phyloP scores from a whole-genome alignment of 106 monocot species.

The Dioscorea zingiberensis region DNA sequence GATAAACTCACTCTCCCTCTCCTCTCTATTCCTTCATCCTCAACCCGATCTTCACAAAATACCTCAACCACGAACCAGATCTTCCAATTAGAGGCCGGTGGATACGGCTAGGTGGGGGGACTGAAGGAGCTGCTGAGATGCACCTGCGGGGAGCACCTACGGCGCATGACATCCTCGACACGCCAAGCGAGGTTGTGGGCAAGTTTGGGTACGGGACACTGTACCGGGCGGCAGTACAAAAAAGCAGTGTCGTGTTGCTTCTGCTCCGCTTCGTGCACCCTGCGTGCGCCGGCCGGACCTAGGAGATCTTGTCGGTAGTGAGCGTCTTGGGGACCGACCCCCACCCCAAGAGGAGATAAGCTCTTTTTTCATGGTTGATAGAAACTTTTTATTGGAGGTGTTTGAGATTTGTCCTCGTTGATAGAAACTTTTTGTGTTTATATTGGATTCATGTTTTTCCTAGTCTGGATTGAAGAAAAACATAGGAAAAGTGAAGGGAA shows the following conservation, averaged over 20 bases:
- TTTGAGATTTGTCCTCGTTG: no score
- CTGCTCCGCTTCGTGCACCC: conserved; percentile 73
- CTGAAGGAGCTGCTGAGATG: conserved; percentile 70
- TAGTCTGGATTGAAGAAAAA: no score
- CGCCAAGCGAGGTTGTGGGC: conserved; percentile 87
- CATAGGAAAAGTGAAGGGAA: no score
- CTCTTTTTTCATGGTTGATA: conserved; percentile 78
- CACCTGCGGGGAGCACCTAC: conserved; percentile 58
- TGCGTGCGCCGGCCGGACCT: conserved; percentile 41
- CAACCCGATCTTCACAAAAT: not conserved
- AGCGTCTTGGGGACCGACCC: conserved; percentile 37
- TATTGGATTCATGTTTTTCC: no score
- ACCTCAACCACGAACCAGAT: not conserved
- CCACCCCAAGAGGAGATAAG: conserved; percentile 86
- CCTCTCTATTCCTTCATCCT: no score
- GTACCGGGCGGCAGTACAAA: conserved; percentile 53
- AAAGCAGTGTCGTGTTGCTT: conserved; percentile 17
- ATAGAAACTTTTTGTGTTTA: no score
- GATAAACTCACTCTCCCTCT: no score
- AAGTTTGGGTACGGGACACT: conserved; percentile 72
- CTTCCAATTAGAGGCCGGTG: not conserved
- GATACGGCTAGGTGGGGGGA: conserved; percentile 13
- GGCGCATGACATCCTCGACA: conserved; percentile 62
- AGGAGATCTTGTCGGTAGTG: conserved; percentile 35
- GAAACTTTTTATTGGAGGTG: no score